Conservation (phyloP, 2,329 filamentous ascomycete species). For the Hypocreales sp. region DNA sequence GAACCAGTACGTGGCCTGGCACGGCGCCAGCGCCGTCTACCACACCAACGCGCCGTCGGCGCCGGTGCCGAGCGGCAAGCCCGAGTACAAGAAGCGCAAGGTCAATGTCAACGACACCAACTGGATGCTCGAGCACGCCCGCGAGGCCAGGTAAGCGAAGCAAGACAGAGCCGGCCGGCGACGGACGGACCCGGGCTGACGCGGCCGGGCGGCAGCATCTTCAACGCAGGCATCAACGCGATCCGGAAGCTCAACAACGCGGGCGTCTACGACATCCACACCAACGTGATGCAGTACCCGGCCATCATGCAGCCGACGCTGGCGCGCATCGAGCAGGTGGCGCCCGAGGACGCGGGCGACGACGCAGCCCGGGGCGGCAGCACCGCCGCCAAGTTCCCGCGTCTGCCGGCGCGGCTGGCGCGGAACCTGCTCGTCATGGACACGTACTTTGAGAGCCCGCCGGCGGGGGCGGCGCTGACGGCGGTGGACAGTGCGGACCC, state of each 20-base stretch:
- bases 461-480: slow-evolving; percentile 27
- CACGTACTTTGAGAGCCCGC: slow-evolving; percentile 34
- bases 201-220: slow-evolving; percentile 48
- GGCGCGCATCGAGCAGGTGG: slow-evolving; percentile 63
- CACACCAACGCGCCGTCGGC: slow-evolving; percentile 66
- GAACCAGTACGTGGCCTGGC: slow-evolving; percentile 98
- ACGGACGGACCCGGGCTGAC: no score
- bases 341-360: slow-evolving; percentile 21
- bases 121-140: slow-evolving; percentile 92
- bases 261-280: slow-evolving; percentile 87
- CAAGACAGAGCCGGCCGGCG: no score
- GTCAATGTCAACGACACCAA: slow-evolving; percentile 86
- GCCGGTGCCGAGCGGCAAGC: slow-evolving; percentile 61
- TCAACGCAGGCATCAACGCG: slow-evolving; percentile 61
- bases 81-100: slow-evolving; percentile 67
- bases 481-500: slow-evolving; percentile 27
- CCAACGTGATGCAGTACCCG: slow-evolving; percentile 81
- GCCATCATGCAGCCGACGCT: slow-evolving; percentile 80
- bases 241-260: slow-evolving; percentile 52
- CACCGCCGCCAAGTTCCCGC: slow-evolving; percentile 24
- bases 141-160: slow-evolving; percentile 68
- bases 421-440: slow-evolving; percentile 44
- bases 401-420: slow-evolving; percentile 30
- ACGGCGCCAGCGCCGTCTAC: slow-evolving; percentile 91
- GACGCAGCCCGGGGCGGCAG: slow-evolving; percentile 6